A percentile compares a stretch with the other conserved stretches of the same genome.
Conservation (phyloP, 257 asterid species). For the Thymus mandschuricus region DNA sequence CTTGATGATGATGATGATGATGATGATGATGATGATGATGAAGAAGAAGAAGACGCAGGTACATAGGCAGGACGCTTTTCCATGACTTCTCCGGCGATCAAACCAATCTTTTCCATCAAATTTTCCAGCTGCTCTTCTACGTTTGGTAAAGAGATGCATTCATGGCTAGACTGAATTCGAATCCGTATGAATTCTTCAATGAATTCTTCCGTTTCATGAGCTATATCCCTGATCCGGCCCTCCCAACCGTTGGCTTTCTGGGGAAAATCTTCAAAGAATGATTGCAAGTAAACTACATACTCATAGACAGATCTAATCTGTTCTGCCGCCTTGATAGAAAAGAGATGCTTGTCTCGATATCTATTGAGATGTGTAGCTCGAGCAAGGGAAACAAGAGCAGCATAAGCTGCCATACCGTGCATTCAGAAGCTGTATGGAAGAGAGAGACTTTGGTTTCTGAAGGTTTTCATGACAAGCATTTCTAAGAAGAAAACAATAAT, state of each 20-base stretch:
- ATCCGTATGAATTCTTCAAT: constrained; percentile 1
- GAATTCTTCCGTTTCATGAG: background rate
- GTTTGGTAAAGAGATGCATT: background rate
- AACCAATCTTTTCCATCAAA: background rate
- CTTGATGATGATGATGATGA: background rate
- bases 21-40: background rate
- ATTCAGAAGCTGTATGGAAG: too few relatives aligned
- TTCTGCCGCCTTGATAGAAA: background rate
- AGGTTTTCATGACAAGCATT: too few relatives aligned
- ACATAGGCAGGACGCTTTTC: background rate
- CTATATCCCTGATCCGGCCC: background rate
- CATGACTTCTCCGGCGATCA: background rate
- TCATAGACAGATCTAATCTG: constrained; percentile 6
- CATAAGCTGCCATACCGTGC: constrained; percentile 21
- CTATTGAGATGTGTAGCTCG: constrained; percentile 2
- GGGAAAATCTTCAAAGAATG: background rate
- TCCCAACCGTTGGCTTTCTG: background rate
- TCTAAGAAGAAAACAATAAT: too few relatives aligned
- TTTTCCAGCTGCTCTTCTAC: background rate
- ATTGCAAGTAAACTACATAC: background rate
- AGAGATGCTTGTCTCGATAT: background rate
- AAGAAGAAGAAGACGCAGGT: background rate
- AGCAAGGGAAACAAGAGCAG: constrained; percentile 28
- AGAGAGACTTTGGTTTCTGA: too few relatives aligned
- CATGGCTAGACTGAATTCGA: background rate